These are phyloP conservation scores for Iberis pinnata DNA, from an alignment of 345 rosid species.

Conservation along the genomic window DNA sequence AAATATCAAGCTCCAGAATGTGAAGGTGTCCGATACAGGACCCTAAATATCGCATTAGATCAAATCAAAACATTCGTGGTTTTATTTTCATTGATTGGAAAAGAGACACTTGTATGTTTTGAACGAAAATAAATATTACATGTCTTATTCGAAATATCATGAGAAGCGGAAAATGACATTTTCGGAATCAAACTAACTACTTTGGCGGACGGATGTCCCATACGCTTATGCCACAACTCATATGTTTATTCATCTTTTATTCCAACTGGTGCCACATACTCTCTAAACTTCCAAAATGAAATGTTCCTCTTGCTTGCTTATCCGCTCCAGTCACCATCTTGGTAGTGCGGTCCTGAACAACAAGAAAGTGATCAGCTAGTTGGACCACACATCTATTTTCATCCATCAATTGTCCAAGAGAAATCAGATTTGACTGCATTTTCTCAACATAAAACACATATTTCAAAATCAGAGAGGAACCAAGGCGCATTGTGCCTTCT, in stretches of 20 bases:
- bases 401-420: not conserved
- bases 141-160: not conserved
- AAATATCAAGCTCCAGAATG: not conserved
- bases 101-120: not conserved
- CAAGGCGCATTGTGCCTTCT: no score
- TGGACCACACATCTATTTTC: not conserved
- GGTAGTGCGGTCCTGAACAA: not conserved
- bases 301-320: not conserved
- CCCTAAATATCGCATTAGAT: not conserved
- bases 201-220: not conserved
- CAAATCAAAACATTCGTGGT: not conserved
- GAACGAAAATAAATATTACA: not conserved
- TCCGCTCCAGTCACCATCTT: not conserved
- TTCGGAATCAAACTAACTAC: not conserved
- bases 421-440: not conserved
- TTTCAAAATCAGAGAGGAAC: not conserved
- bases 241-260: not conserved
- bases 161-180: not conserved
- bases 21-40: not conserved
- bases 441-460: not conserved
- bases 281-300: not conserved
- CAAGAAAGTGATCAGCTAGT: not conserved
- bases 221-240: not conserved
- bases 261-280: not conserved
- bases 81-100: not conserved